phyloP scores from a whole-genome alignment of 192 early-diverging fungal species.

The Coemansia sp. region DNA sequence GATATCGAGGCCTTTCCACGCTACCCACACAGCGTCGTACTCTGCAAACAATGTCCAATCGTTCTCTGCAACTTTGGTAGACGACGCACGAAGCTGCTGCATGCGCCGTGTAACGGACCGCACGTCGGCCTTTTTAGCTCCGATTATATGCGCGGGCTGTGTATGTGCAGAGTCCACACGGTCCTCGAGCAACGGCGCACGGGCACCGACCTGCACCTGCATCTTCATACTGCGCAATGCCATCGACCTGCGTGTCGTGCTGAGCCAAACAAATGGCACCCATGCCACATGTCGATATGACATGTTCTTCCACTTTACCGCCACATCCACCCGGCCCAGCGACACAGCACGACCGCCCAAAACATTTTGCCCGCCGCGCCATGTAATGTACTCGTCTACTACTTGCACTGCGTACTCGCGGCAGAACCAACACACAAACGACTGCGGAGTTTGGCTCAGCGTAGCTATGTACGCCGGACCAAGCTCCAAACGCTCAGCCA shows the following conservation, averaged over 20 bases:
- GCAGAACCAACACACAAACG: constrained; percentile 26
- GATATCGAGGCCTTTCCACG: constrained; percentile 21
- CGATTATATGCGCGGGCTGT: constrained; percentile 15
- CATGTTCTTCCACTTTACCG: constrained; percentile 28
- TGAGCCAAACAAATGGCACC: constrained; percentile 41
- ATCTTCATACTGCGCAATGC: constrained; percentile 8
- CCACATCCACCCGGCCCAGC: constrained; percentile 14
- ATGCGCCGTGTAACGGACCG: neutral
- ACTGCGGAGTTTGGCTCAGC: neutral
- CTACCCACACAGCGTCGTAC: constrained; percentile 17
- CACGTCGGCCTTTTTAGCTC: neutral
- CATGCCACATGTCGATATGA: constrained; percentile 41
- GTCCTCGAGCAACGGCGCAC: constrained; percentile 9
- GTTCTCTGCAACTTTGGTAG: neutral
- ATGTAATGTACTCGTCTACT: constrained; percentile 17
- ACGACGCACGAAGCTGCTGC: neutral
- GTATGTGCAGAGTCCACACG: neutral
- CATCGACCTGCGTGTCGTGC: neutral
- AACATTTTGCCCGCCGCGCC: constrained; percentile 5
- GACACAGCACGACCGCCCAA: neutral
- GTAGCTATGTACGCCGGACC: neutral
- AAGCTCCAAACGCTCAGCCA: constrained; percentile 7
- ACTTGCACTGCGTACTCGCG: neutral
- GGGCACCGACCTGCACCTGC: neutral
- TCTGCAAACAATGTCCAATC: constrained; percentile 13